Conservation (phyloP, 164 flowering plant genomes). For the Malania oleifera region DNA sequence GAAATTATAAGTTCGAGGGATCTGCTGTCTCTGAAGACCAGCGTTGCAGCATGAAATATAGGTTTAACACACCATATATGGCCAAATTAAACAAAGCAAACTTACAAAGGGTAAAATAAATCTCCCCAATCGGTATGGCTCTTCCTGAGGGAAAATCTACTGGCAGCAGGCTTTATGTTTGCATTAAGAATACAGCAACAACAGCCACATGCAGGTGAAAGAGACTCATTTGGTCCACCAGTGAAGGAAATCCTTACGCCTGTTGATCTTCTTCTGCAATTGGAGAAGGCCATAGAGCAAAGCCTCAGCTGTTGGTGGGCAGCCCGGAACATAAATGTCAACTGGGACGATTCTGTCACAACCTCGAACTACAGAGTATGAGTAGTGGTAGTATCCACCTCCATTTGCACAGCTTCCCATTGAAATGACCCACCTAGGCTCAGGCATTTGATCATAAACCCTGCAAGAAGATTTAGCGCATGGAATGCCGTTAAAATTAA, state of each 20-base stretch:
- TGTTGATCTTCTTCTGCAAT: slow-evolving; percentile 93
- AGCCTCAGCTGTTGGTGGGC: slow-evolving; percentile 99
- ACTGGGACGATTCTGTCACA: slow-evolving; percentile 98
- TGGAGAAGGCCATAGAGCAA: slow-evolving; percentile 89
- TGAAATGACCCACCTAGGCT: slow-evolving; percentile 98
- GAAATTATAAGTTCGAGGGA: no score
- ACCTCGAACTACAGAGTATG: slow-evolving; percentile 95
- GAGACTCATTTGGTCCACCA: slow-evolving; percentile 86
- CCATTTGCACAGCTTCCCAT: slow-evolving; percentile 99
- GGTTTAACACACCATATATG: no score
- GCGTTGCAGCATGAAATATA: no score
- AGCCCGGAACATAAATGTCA: slow-evolving; percentile 96
- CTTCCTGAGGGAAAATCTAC: no score
- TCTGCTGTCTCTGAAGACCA: no score
- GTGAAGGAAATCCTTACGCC: slow-evolving; percentile 87
- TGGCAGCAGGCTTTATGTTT: no score
- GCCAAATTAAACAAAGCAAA: no score
- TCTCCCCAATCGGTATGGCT: no score
- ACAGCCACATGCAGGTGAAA: no score
- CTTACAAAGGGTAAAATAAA: no score
- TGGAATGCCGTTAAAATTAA: background rate
- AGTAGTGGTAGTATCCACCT: slow-evolving; percentile 98
- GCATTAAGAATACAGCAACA: no score
- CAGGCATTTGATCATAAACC: slow-evolving; percentile 99
- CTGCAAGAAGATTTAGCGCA: slow-evolving; percentile 30